Percentiles rank a stretch among this genome's conserved stretches.
Conservation (phyloP, 2,329 filamentous ascomycete species). For the Penicillium sp. region DNA sequence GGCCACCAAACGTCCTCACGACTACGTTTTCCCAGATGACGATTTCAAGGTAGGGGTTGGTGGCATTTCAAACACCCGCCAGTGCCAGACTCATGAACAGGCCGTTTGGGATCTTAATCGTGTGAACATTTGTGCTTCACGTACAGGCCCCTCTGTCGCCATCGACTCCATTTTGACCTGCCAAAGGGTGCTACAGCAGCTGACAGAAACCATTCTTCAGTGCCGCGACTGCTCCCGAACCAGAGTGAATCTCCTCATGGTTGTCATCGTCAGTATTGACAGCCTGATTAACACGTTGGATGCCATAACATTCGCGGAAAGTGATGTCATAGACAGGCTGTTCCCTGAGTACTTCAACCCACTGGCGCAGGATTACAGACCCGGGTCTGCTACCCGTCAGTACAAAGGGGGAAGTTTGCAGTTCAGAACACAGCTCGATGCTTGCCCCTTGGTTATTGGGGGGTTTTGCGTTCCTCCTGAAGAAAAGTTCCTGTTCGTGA, state of each 20-base stretch:
- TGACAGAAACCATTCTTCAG: slow-evolving; percentile 36
- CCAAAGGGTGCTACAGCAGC: slow-evolving; percentile 34
- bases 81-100: slow-evolving; percentile 33
- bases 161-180: slow-evolving; percentile 35
- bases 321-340: slow-evolving; percentile 19
- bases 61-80: slow-evolving; percentile 10
- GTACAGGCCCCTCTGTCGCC: slow-evolving; percentile 22
- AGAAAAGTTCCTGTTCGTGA: slow-evolving; percentile 34
- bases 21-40: slow-evolving; percentile 12
- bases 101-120: slow-evolving; percentile 30
- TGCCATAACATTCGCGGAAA: slow-evolving; percentile 23
- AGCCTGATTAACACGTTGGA: slow-evolving; percentile 34
- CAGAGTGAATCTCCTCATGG: slow-evolving; percentile 34
- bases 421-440: slow-evolving; percentile 30
- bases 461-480: slow-evolving; percentile 32
- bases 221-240: slow-evolving; percentile 33
- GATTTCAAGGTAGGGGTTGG: neutral
- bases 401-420: slow-evolving; percentile 15
- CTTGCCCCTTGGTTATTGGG: slow-evolving; percentile 34
- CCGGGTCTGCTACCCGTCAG: slow-evolving; percentile 12
- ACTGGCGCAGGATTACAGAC: slow-evolving; percentile 14
- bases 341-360: slow-evolving; percentile 20
- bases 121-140: slow-evolving; percentile 24
- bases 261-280: slow-evolving; percentile 38
- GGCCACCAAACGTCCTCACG: slow-evolving; percentile 1